Conservation (phyloP, 1,284 basidiomycete genomes). For the Apiotrichum sp. region DNA sequence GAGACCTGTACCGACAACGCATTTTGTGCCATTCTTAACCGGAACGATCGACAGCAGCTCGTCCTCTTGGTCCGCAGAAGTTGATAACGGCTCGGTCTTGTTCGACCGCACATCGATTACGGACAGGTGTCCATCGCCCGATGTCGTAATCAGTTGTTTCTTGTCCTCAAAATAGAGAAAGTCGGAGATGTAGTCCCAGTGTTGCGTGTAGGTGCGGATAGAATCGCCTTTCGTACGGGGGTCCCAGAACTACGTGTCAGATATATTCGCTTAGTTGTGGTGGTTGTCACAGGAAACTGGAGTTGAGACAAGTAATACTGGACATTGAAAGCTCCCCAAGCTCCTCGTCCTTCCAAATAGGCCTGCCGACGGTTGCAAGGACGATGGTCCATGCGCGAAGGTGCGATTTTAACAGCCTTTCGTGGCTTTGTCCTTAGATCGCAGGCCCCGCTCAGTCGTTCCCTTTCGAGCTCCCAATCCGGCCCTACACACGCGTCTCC, state of each 20-base stretch:
- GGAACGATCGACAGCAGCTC: constrained; percentile 78
- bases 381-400: too few species aligned
- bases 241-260: constrained; percentile 70
- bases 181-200: constrained; percentile 93
- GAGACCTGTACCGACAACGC: constrained; percentile 81
- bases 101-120: constrained; percentile 81
- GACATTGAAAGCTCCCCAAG: too few species aligned
- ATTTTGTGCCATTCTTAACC: constrained; percentile 75
- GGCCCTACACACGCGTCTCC: too few species aligned
- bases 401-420: too few species aligned
- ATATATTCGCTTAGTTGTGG: too few species aligned
- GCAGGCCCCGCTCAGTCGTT: too few species aligned
- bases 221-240: constrained; percentile 58
- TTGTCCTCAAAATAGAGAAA: constrained; percentile 80
- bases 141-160: constrained; percentile 76
- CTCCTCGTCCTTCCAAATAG: too few species aligned
- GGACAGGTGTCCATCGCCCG: constrained; percentile 87
- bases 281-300: too few species aligned
- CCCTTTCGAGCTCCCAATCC: too few species aligned
- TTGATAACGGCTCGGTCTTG: constrained; percentile 64
- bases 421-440: too few species aligned
- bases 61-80: constrained; percentile 93
- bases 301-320: too few species aligned
- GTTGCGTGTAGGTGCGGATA: constrained; percentile 69
- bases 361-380: too few species aligned